Conservation (phyloP, 805 yeast species). For the Spathaspora arborariae region DNA sequence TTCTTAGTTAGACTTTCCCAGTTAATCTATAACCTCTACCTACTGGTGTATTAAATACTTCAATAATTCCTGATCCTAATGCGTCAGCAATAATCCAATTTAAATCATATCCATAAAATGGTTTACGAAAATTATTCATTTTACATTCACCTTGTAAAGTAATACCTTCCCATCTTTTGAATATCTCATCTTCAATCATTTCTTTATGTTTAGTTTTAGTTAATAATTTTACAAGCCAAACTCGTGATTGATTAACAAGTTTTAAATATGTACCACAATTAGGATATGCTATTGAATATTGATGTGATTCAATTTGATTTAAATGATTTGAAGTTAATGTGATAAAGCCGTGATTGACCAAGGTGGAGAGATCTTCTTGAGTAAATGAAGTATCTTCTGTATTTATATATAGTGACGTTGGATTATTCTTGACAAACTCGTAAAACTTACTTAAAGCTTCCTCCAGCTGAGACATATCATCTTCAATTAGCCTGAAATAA, state of each 20-base stretch:
- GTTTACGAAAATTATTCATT: constrained; percentile 40
- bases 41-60: constrained; percentile 50
- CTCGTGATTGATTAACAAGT: constrained; percentile 41
- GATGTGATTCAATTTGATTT: constrained; percentile 35
- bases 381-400: constrained; percentile 17
- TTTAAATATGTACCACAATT: constrained; percentile 47
- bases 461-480: constrained; percentile 3
- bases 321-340: constrained; percentile 44
- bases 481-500: constrained; percentile 19
- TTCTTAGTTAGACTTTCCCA: constrained; percentile 35
- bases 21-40: constrained; percentile 59
- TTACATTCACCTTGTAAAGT: constrained; percentile 20
- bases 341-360: constrained; percentile 41
- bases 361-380: constrained; percentile 21
- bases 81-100: constrained; percentile 50
- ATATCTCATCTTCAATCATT: constrained; percentile 37
- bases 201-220: constrained; percentile 39
- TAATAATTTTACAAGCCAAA: constrained; percentile 40
- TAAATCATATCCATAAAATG: constrained; percentile 48
- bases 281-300: constrained; percentile 45
- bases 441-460: constrained; percentile 18
- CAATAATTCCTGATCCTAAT: constrained; percentile 49
- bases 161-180: constrained; percentile 43
- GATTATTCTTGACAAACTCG: constrained; percentile 18
- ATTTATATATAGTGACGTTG: constrained; percentile 25